Base-by-base conservation (phyloP, 495 filamentous ascomycete species). In the Copromyces sp. region DNA sequence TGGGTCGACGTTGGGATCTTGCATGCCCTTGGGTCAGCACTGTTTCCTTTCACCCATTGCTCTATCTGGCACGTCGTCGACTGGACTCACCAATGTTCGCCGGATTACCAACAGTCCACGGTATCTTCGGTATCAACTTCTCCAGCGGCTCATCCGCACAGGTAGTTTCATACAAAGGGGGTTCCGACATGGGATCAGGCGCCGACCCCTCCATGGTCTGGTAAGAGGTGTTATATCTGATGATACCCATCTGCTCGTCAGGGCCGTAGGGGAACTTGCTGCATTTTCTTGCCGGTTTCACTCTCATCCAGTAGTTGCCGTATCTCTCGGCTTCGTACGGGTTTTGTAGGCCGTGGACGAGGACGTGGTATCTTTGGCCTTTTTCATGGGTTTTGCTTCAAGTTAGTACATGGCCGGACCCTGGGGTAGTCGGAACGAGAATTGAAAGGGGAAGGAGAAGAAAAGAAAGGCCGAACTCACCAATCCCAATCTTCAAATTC, bases 331-430 rank as follows among this genome's bases (percentile, higher is more conserved):
- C 68, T 11, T 37, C 41, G 38, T 70, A 70, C 3, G 72, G 68
- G 70, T 73, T 69, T 85, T 81, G 45, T 87, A 83, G 9, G 89
- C 89, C 65, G 68, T 84, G 83, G 29, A 92, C 81, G 70, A 92
- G 84, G 35, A 92, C 79, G 73, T 91, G 84, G 78, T 90, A 90
- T 29, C 90, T 83, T 78, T 92, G 89, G 7, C 85, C 82, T 72
- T 17, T 16, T 37, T 24, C 24, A 24, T 24, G 24, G 24, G 24
- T n/a, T 24, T 29, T 2, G 0, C 0, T 40, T 39, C 11, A 16
- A 41, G 40, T 41, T 1, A 41, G 38, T 39, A 39, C 38, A 7
- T 7, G 38, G 24, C 24, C 24, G 24, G 24, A 24, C 24, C 24
- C 24, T 24, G 24, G 1, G 24, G 24, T 0, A 24, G 24, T 24